Conservation (phyloP, 2,329 filamentous ascomycete genomes). For the Penicillium sp. region DNA sequence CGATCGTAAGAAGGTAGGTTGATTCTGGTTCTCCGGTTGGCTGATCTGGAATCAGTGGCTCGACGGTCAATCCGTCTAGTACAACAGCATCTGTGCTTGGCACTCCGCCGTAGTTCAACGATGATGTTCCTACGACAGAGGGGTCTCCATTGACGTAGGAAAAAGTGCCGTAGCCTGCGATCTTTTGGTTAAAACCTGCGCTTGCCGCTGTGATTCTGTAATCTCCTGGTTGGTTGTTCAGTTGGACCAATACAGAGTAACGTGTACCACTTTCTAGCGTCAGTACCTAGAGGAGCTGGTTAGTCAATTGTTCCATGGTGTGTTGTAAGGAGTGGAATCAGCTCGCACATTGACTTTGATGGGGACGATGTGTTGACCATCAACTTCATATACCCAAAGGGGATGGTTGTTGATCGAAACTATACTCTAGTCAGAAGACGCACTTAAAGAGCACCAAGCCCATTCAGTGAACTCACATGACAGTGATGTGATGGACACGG, state of each 20-base stretch:
- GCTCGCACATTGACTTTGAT: conserved; percentile 1
- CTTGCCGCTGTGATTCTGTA: not conserved
- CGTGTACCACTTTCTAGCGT: not conserved
- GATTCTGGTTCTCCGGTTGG: not conserved
- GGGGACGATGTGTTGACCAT: conserved; percentile 5
- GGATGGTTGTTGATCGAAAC: conserved; percentile 10
- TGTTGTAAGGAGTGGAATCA: too few relatives aligned
- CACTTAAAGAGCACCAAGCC: not conserved
- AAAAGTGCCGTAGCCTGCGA: not conserved
- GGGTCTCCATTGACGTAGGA: conserved; percentile 2
- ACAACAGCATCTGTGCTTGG: not conserved
- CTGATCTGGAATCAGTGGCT: not conserved
- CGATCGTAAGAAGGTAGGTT: not conserved
- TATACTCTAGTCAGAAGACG: not conserved
- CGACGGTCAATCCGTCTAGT: not conserved
- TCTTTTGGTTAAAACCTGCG: conserved; percentile 2
- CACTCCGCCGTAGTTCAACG: conserved; percentile 1
- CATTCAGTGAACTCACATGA: not conserved
- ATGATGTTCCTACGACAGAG: not conserved
- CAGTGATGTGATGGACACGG: not conserved
- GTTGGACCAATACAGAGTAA: conserved; percentile 3
- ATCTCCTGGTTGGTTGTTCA: conserved; percentile 1
- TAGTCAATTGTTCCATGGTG: not conserved
- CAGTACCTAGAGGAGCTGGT: not conserved
- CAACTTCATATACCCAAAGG: conserved; percentile 8